Base-by-base conservation (phyloP, 2,329 filamentous ascomycete species). In the Xylaria sp. region DNA sequence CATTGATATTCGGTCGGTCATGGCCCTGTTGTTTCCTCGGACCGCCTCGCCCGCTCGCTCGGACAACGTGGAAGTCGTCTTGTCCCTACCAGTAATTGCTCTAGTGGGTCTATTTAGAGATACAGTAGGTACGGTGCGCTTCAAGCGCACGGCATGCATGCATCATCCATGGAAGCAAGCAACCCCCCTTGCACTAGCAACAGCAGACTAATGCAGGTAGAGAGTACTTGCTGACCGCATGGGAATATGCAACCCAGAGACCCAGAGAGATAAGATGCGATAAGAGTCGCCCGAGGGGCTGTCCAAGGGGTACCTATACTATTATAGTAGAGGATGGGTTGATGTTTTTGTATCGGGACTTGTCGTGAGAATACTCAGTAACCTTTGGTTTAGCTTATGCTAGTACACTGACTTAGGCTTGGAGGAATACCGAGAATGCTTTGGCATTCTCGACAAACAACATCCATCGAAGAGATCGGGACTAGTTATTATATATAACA, bases 251-350 rank as follows among this genome's bases (percentile, higher is more conserved):
- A 51, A 44, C 32, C 35, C 9, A 23, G 18, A 21, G 29, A 66
- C 58, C 35, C 9, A 23, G 23, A 29, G 40, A 66, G 64, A 63
- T 63, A 63, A 63, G 64, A 42, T 2, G 8, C 32, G 35, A 27
- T 50, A 53, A 27, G 29, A 40, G 18, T 37, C 27, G 25, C 4
- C 13, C 42, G 21, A 40, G 8, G 27, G 40, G 32, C 32, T n/a
- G n/a, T n/a, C n/a, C n/a, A n/a, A n/a, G n/a, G n/a, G n/a, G n/a
- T n/a, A n/a, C n/a, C n/a, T n/a, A 35, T 16, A 48, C 2, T 51
- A 8, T 27, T 1, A 27, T 2, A 10, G 25, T 27, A 8, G n/a
- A 48, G 13, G 18, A 35, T 58, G 29, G 61, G 58, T 18, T 48
- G 50, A 40, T 62, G 29, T 27, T 53, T n/a, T 40, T 66, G 51